Conservation (phyloP, 139 green algal genomes). For the Mesotaenium endlicherianum region DNA sequence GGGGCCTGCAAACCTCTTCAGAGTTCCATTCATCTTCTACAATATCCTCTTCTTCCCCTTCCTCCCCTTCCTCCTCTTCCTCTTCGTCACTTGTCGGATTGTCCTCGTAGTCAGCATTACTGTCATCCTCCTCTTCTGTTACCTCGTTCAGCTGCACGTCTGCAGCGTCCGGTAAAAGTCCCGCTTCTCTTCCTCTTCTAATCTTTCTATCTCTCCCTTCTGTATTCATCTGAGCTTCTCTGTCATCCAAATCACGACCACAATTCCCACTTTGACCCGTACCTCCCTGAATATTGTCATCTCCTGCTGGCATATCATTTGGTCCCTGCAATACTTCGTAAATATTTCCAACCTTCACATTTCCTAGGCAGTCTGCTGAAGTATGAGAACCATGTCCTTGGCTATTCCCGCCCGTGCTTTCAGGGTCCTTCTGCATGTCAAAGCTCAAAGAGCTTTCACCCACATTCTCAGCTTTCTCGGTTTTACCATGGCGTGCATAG, state of each 20-base stretch:
- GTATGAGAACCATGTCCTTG: neutral
- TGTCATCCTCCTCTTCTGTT: constrained; percentile 4
- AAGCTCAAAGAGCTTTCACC: neutral
- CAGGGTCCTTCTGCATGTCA: neutral
- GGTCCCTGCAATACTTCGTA: neutral
- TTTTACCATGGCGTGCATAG: neutral
- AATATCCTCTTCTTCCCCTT: constrained; percentile 11
- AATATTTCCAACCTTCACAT: neutral
- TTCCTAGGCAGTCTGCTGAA: neutral
- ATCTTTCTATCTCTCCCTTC: neutral
- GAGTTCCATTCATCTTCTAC: constrained; percentile 11
- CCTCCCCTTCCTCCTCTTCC: constrained; percentile 21
- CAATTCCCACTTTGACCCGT: no score
- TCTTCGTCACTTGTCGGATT: neutral
- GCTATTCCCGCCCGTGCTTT: neutral
- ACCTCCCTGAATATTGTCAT: neutral
- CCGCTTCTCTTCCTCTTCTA: neutral
- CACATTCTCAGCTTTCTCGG: neutral
- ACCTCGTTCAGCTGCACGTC: neutral
- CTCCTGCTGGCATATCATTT: constrained; percentile 6
- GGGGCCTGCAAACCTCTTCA: constrained; percentile 6
- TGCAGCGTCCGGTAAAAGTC: no score
- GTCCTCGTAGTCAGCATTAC: neutral
- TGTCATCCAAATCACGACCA: no score
- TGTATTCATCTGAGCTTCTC: no score